These are phyloP conservation scores for Colletotrichum sp. DNA, from an alignment of 2,329 filamentous ascomycete species.

Conservation along the genomic window DNA sequence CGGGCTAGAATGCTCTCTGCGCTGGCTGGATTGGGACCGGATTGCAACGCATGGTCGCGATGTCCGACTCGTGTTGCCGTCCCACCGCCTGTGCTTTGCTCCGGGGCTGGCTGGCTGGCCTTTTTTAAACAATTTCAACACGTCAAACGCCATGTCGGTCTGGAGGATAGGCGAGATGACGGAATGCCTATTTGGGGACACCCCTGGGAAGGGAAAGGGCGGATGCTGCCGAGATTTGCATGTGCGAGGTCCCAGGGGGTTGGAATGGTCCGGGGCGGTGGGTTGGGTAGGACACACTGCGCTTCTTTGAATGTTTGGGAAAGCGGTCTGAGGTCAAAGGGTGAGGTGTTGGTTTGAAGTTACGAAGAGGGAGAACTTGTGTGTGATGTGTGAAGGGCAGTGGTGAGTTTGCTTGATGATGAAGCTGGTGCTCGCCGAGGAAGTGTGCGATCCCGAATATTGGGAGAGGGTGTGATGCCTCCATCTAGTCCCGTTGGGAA, in stretches of 20 bases:
- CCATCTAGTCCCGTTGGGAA: too few relatives aligned
- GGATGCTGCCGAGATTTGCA: slow-evolving; percentile 7
- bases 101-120: neutral
- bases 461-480: too few relatives aligned
- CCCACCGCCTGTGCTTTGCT: neutral
- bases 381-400: too few relatives aligned
- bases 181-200: neutral
- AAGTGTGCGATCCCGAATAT: too few relatives aligned
- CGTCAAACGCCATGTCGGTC: neutral
- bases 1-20: neutral
- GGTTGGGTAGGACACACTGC: neutral
- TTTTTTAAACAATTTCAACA: neutral
- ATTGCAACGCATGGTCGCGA: neutral
- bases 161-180: slow-evolving; percentile 2
- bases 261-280: neutral
- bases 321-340: neutral
- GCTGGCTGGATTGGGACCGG: neutral
- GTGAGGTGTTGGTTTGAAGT: neutral
- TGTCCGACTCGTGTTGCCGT: neutral
- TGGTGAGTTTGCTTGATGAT: too few relatives aligned
- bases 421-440: too few relatives aligned
- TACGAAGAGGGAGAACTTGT: too few relatives aligned
- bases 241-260: neutral
- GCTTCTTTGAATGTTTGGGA: neutral
- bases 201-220: neutral